phyloP scores from a whole-genome alignment of 2,329 filamentous ascomycete genomes.

The Diaporthe citriasiana region DNA sequence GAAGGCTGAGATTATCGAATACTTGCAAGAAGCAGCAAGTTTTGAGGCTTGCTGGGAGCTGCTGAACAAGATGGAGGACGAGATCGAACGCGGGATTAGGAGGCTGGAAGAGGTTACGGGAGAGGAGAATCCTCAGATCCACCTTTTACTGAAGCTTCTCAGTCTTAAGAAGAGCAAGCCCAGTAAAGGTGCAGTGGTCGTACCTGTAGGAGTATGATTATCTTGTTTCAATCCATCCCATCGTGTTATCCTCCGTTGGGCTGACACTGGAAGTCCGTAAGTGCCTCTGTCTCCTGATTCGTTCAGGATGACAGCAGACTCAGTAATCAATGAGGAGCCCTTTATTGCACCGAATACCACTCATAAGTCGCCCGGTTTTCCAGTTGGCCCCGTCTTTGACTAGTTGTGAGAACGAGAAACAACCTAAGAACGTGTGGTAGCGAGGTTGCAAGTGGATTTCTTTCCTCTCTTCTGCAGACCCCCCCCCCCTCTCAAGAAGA shows the following conservation, averaged over 20 bases:
- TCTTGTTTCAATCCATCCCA: not conserved
- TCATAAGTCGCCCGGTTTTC: too few relatives aligned
- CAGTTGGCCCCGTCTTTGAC: too few relatives aligned
- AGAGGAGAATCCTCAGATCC: constrained; percentile 12
- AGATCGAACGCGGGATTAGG: constrained; percentile 3
- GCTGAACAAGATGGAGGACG: not conserved
- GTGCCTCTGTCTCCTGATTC: not conserved
- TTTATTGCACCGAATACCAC: too few relatives aligned
- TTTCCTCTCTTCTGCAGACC: too few relatives aligned
- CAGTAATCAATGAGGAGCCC: too few relatives aligned
- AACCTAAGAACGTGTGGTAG: too few relatives aligned
- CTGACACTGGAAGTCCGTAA: not conserved
- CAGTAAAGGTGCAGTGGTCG: not conserved
- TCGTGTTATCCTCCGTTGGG: not conserved
- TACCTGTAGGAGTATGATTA: not conserved
- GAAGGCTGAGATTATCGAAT: constrained; percentile 11
- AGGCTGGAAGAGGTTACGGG: constrained; percentile 1
- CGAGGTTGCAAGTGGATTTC: too few relatives aligned
- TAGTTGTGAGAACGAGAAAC: too few relatives aligned
- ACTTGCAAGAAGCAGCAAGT: constrained; percentile 1
- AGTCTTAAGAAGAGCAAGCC: not conserved
- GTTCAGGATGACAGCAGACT: not conserved
- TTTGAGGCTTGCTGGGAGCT: constrained; percentile 22
- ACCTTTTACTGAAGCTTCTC: constrained; percentile 16
- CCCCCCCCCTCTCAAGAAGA: too few relatives aligned